A percentile compares a stretch with the other conserved stretches of the same genome.
Evolutionary conservation across 257 asterid genomes (phyloP).

Genomic region (Solanum boliviense): DNA sequence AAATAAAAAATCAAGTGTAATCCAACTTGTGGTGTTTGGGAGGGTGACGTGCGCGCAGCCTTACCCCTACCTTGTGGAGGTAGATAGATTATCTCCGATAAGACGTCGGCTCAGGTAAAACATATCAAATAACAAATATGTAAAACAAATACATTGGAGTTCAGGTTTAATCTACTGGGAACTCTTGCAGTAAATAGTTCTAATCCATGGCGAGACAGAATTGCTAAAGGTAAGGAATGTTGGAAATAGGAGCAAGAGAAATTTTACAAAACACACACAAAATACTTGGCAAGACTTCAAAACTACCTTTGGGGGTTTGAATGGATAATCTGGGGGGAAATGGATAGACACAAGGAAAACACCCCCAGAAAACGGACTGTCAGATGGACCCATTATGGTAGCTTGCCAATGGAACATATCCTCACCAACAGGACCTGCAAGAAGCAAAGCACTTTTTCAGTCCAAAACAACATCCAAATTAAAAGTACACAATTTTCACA

Average conservation of each 20-base stretch:
- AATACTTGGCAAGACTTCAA: not conserved
- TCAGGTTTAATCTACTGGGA: not conserved
- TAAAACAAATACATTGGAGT: not conserved
- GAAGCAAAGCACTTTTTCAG: not conserved
- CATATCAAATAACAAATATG: not conserved
- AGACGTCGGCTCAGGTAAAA: not conserved
- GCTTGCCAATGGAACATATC: constrained; percentile 85
- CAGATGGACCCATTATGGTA: constrained; percentile 74
- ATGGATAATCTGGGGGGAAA: constrained; percentile 77
- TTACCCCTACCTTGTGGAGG: not conserved
- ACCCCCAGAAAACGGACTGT: constrained; percentile 76
- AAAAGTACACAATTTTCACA: not conserved
- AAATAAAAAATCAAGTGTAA: not conserved
- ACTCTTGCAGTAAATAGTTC: not conserved
- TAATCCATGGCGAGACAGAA: not conserved
- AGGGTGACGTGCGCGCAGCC: not conserved
- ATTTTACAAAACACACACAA: not conserved
- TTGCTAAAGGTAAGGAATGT: not conserved
- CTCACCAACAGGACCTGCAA: constrained; percentile 62
- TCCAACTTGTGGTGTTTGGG: not conserved
- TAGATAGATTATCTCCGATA: not conserved
- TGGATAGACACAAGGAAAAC: constrained; percentile 57
- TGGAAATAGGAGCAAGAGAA: not conserved
- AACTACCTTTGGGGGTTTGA: constrained; percentile 74
- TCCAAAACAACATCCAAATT: not conserved